Evolutionary conservation across 371 early-diverging fungal species (phyloP).

Genomic region (Zancudomyces culisetae): DNA sequence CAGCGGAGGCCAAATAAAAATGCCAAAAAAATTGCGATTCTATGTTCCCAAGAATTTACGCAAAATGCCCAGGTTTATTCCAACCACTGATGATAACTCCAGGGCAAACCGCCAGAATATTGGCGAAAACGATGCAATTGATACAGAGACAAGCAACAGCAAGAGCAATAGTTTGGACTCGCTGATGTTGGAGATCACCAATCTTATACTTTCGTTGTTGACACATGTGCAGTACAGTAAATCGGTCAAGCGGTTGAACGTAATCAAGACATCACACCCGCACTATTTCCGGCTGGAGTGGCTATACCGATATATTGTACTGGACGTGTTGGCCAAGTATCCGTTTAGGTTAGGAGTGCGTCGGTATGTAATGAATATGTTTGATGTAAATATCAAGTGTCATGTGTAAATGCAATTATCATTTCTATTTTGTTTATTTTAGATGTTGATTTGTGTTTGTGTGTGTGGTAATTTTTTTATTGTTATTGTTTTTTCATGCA

Average conservation of each 20-base stretch:
- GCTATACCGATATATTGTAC: conserved; percentile 8
- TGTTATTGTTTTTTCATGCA: too few relatives aligned
- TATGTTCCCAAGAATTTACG: too few relatives aligned
- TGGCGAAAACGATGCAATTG: conserved; percentile 3
- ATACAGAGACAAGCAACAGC: background rate
- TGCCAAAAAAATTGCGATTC: too few relatives aligned
- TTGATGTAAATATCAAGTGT: too few relatives aligned
- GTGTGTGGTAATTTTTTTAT: too few relatives aligned
- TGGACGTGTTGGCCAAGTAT: conserved; percentile 15
- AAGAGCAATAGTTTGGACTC: conserved; percentile 20
- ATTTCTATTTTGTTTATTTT: too few relatives aligned
- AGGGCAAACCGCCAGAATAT: too few relatives aligned
- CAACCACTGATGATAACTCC: too few relatives aligned
- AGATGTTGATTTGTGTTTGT: too few relatives aligned
- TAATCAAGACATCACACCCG: conserved; percentile 20
- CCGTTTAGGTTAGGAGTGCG: conserved; percentile 16
- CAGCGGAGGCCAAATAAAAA: too few relatives aligned
- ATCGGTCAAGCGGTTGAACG: conserved; percentile 15
- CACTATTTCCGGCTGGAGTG: conserved; percentile 21
- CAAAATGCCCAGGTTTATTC: too few relatives aligned
- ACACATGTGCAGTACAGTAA: conserved; percentile 16
- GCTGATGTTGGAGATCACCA: conserved; percentile 19
- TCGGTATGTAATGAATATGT: conserved; percentile 18
- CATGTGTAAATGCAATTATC: too few relatives aligned
- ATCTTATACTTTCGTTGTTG: conserved; percentile 12